Percentiles rank a stretch among this genome's conserved stretches.
These are phyloP conservation scores for Aspergillus jensenii DNA, from an alignment of 2,329 filamentous ascomycete genomes.

Conservation along the genomic window DNA sequence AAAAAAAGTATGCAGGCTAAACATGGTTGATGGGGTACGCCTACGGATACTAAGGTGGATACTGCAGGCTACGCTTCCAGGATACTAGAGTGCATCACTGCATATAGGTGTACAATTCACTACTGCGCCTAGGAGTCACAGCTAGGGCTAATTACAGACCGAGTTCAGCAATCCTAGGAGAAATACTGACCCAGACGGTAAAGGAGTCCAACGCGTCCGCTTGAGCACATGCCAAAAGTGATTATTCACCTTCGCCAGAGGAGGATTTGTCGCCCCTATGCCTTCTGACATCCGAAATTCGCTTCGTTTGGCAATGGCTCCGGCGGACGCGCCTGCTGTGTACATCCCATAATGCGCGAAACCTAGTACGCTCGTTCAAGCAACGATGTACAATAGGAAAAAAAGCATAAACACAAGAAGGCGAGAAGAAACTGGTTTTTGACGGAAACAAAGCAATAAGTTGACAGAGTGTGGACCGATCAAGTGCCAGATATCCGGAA, in stretches of 20 bases:
- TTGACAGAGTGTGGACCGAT: conserved; percentile 50
- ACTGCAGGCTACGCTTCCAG: neutral
- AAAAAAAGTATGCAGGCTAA: neutral
- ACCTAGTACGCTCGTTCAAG: conserved; percentile 12
- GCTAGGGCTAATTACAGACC: neutral
- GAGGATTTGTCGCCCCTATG: conserved; percentile 6
- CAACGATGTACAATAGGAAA: conserved; percentile 11
- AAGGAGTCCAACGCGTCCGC: conserved; percentile 9
- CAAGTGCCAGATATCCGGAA: conserved; percentile 79
- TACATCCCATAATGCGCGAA: conserved; percentile 9
- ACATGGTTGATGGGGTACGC: neutral
- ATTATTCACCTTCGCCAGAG: conserved; percentile 16
- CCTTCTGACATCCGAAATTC: conserved; percentile 15
- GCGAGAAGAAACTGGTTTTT: conserved; percentile 43
- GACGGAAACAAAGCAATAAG: conserved; percentile 30
- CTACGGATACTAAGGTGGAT: neutral
- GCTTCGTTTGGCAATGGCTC: conserved; percentile 13
- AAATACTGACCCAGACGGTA: neutral
- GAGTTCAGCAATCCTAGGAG: neutral
- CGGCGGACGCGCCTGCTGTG: conserved; percentile 13
- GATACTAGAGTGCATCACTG: neutral
- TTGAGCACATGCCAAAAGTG: conserved; percentile 12
- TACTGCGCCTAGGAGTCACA: conserved; percentile 6
- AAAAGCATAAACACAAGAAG: conserved; percentile 35
- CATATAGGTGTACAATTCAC: conserved; percentile 10